phyloP scores from a whole-genome alignment of 129 eudicot species.

The Rutidosis leptorrhynchoides region DNA sequence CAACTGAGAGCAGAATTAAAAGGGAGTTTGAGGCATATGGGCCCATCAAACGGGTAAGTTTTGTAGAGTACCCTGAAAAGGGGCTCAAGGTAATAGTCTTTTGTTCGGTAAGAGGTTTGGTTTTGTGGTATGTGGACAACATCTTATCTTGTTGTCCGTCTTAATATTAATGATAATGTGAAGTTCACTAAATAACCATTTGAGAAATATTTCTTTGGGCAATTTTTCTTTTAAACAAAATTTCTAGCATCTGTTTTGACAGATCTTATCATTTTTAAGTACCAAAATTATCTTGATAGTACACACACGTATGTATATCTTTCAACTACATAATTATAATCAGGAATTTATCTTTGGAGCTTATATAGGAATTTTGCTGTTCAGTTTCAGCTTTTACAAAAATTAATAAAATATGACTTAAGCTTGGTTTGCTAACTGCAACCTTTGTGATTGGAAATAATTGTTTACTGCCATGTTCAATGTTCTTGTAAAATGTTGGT shows the following conservation, averaged over 20 bases:
- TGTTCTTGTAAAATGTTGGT: conserved; percentile 2
- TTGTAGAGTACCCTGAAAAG: conserved; percentile 51
- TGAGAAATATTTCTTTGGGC: conserved; percentile 2
- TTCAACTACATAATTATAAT: conserved; percentile 1
- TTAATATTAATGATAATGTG: neutral
- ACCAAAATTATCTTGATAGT: conserved; percentile 2
- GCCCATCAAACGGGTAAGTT: conserved; percentile 99
- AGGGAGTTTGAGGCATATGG: conserved; percentile 99
- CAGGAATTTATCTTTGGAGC: neutral
- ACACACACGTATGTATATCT: neutral
- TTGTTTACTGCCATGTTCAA: neutral
- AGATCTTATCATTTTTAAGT: neutral
- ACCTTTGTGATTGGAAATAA: conserved; percentile 4
- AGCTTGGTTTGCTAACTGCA: conserved; percentile 19
- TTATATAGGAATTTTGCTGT: neutral
- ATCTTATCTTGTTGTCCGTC: conserved; percentile 17
- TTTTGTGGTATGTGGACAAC: conserved; percentile 29
- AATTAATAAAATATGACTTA: neutral
- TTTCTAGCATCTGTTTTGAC: conserved; percentile 9
- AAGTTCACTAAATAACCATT: neutral
- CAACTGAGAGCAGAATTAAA: conserved; percentile 97
- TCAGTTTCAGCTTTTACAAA: neutral
- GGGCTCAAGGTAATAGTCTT: conserved; percentile 75
- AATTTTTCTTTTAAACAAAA: neutral
- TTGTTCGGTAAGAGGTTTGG: conserved; percentile 79